Percentiles rank a stretch among this genome's conserved stretches.
Evolutionary conservation across 805 yeast species (phyloP).

Genomic region (Lachancea nothofagi): DNA sequence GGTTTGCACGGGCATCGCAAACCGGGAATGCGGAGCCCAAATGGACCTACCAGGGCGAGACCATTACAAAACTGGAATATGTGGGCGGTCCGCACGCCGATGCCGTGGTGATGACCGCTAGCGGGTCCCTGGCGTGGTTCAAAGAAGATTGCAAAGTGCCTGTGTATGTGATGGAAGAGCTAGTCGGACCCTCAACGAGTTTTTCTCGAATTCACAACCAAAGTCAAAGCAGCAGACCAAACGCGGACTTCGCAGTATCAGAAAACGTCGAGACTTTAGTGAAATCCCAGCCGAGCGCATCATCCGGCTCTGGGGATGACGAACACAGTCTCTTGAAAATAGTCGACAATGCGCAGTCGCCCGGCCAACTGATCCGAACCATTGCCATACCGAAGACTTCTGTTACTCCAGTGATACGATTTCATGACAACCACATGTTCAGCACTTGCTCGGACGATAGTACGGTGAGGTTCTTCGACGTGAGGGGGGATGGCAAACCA

Average conservation of each 20-base stretch:
- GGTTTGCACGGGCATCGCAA: constrained; percentile 45
- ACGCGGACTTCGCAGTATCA: constrained; percentile 30
- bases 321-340: constrained; percentile 29
- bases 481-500: constrained; percentile 26
- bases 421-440: constrained; percentile 29
- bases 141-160: constrained; percentile 29
- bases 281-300: constrained; percentile 22
- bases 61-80: constrained; percentile 24
- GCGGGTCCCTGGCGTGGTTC: constrained; percentile 34
- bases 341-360: constrained; percentile 30
- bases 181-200: constrained; percentile 30
- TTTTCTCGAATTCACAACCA: constrained; percentile 29
- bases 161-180: constrained; percentile 29
- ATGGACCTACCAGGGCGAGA: constrained; percentile 32
- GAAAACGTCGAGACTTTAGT: constrained; percentile 26
- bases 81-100: constrained; percentile 35
- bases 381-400: constrained; percentile 29
- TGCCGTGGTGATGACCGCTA: constrained; percentile 28
- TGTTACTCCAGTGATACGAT: constrained; percentile 29
- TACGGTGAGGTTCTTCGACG: constrained; percentile 30
- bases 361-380: constrained; percentile 27
- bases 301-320: constrained; percentile 20
- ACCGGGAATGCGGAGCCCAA: constrained; percentile 12
- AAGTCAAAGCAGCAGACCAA: constrained; percentile 15
- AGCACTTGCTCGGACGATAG: constrained; percentile 33